phyloP scores from a whole-genome alignment of 805 yeast species.

The Teunomyces cretensis region DNA sequence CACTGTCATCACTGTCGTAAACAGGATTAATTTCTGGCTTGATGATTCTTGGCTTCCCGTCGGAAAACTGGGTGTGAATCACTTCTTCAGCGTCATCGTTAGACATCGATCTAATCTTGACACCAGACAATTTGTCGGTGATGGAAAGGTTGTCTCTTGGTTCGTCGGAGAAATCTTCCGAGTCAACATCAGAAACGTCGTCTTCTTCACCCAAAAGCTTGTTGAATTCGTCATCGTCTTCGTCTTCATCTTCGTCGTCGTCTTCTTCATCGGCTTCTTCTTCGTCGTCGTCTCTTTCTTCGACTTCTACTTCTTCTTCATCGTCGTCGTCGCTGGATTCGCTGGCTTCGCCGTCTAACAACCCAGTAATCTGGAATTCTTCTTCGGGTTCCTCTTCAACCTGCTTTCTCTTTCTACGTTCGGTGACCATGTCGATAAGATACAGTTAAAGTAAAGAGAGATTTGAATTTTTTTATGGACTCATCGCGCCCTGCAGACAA shows the following conservation, averaged over 20 bases:
- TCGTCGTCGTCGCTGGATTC: slow-evolving; percentile 37
- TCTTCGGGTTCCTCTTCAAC: slow-evolving; percentile 29
- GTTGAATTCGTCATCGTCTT: slow-evolving; percentile 56
- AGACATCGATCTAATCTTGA: slow-evolving; percentile 51
- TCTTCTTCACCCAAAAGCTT: slow-evolving; percentile 57
- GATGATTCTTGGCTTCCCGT: slow-evolving; percentile 76
- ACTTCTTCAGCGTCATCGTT: slow-evolving; percentile 29
- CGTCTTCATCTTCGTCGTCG: slow-evolving; percentile 20
- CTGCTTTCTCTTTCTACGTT: slow-evolving; percentile 14
- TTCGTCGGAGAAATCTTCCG: slow-evolving; percentile 52
- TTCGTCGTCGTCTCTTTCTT: slow-evolving; percentile 12
- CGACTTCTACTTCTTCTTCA: slow-evolving; percentile 26
- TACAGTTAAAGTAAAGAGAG: neutral
- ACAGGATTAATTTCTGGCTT: slow-evolving; percentile 91
- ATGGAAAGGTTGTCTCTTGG: slow-evolving; percentile 53
- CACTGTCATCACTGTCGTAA: slow-evolving; percentile 95
- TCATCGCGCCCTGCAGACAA: slow-evolving; percentile 4
- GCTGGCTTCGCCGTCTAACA: slow-evolving; percentile 43
- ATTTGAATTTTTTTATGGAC: slow-evolving; percentile 2
- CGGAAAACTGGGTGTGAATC: slow-evolving; percentile 55
- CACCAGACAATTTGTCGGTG: slow-evolving; percentile 54
- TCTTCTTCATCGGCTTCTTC: slow-evolving; percentile 16
- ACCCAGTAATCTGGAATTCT: slow-evolving; percentile 35
- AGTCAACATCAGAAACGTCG: slow-evolving; percentile 39
- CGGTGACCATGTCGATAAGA: slow-evolving; percentile 3